A percentile compares a stretch with the other conserved stretches of the same genome.
Evolutionary conservation across 2,329 filamentous ascomycete species (phyloP).

Genomic region (Botrytis sinoallii): DNA sequence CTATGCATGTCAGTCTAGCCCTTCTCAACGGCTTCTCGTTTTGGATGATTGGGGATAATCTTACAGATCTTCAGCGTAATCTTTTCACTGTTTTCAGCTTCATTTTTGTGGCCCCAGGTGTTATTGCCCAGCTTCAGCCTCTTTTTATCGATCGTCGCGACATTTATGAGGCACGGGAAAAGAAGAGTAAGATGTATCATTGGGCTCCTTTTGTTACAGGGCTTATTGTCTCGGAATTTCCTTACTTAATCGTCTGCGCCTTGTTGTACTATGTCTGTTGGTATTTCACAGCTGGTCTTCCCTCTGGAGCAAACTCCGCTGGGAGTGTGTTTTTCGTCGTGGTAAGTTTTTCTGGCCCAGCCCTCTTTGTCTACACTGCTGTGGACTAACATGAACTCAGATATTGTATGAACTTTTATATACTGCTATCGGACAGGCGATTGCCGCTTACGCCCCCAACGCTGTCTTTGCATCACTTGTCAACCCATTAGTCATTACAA

Average conservation of each 20-base stretch:
- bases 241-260: conserved; percentile 44
- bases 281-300: conserved; percentile 58
- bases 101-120: conserved; percentile 58
- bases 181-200: conserved; percentile 60
- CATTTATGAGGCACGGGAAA: conserved; percentile 57
- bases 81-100: conserved; percentile 62
- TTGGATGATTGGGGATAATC: conserved; percentile 54
- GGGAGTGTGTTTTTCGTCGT: conserved; percentile 54
- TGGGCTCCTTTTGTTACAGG: conserved; percentile 58
- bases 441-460: conserved; percentile 60
- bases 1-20: conserved; percentile 51
- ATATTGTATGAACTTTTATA: conserved; percentile 42
- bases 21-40: conserved; percentile 62
- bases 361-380: background rate
- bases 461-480: conserved; percentile 56
- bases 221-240: conserved; percentile 47
- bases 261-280: conserved; percentile 50
- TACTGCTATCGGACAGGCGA: conserved; percentile 58
- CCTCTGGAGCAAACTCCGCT: conserved; percentile 42
- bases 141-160: conserved; percentile 55
- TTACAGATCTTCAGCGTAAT: conserved; percentile 53
- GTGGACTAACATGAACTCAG: background rate
- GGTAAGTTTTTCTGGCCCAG: conserved; percentile 20
- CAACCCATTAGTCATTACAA: conserved; percentile 54
- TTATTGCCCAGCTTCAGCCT: conserved; percentile 57